Base-by-base conservation (phyloP, 495 filamentous ascomycete genomes). In the Xylaria longipes region DNA sequence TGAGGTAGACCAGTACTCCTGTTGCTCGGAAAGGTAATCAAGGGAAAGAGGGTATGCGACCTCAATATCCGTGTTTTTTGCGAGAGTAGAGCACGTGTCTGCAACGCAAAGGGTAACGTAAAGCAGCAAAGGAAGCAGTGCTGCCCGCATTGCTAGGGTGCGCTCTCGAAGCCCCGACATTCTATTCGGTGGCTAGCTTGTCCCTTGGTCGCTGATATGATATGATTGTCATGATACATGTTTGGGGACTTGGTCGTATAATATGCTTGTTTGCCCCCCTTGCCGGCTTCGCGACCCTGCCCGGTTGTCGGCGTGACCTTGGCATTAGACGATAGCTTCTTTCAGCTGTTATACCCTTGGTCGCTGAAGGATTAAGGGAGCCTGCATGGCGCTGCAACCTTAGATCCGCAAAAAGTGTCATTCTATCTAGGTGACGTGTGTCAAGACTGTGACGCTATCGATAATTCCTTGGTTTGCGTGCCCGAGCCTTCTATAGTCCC, bases 1-100 rank as follows among this genome's bases (percentile, higher is more conserved):
- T 4, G 80, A 80, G 0, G 81, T 82, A 11, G 82, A 86, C 83
- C 83, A 87, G 66, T 87, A 88, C 14, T 86, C 73, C 33, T 68
- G 74, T 37, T 88, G 80, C 69, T 84, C 83, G 37, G 71, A 63
- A 15, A 74, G 58, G 56, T 82, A 86, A 3, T 74, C 71, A 27
- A 79, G 70, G 5, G 71, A 57, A 50, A 82, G 70, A 52, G 72
- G 80, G 5, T 63, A 52, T 3, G 77, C 52, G 31, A 82, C 79
- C 12, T 82, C 74, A n/a, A 82, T 79, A 43, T 76, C 71, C 17
- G 79, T 81, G 60, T 71, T 80, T 25, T 60, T 57, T 25, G 69
- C 70, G 33, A 82, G 45, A 11, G 71, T 74, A n/a, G 78, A 80
- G 68, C 80, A 82, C 14, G 79, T 80, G 50, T 82, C 78, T 33